Conservation (phyloP, 83 land plant genomes). For the Isoetes engelmannii region DNA sequence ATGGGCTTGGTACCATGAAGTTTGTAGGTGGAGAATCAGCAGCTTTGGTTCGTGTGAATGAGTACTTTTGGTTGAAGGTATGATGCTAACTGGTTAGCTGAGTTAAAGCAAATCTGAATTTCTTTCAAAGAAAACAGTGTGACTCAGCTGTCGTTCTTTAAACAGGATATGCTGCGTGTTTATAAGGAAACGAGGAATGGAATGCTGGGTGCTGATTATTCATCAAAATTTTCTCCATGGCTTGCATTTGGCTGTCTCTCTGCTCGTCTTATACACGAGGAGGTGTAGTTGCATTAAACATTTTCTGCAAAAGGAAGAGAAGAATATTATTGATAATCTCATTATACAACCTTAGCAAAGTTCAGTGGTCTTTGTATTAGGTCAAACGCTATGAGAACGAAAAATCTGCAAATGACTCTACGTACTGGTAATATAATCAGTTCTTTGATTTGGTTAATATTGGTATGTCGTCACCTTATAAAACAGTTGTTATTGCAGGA, state of each 20-base stretch:
- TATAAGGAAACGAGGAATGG: slow-evolving; percentile 96
- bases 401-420: slow-evolving; percentile 78
- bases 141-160: slow-evolving; percentile 1
- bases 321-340: background rate
- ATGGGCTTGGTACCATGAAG: slow-evolving; percentile 51
- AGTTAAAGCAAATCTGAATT: no score
- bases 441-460: background rate
- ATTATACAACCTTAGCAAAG: background rate
- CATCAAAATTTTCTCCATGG: slow-evolving; percentile 97
- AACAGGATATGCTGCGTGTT: slow-evolving; percentile 51
- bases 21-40: slow-evolving; percentile 89
- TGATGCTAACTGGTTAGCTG: background rate
- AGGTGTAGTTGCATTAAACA: slow-evolving; percentile 42
- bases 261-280: slow-evolving; percentile 79
- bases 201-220: slow-evolving; percentile 90
- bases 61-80: slow-evolving; percentile 93
- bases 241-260: slow-evolving; percentile 87
- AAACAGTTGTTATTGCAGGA: slow-evolving; percentile 45
- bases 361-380: slow-evolving; percentile 20
- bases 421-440: slow-evolving; percentile 65
- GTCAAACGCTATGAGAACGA: slow-evolving; percentile 85
- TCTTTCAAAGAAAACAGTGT: background rate
- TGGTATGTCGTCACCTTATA: background rate
- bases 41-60: slow-evolving; percentile 69
- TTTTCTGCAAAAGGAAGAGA: background rate